Percentiles rank a stretch among this genome's conserved stretches.
These are phyloP conservation scores for Eimeria zaria DNA, from an alignment of 169 alveolate genomes.

Conservation along the genomic window DNA sequence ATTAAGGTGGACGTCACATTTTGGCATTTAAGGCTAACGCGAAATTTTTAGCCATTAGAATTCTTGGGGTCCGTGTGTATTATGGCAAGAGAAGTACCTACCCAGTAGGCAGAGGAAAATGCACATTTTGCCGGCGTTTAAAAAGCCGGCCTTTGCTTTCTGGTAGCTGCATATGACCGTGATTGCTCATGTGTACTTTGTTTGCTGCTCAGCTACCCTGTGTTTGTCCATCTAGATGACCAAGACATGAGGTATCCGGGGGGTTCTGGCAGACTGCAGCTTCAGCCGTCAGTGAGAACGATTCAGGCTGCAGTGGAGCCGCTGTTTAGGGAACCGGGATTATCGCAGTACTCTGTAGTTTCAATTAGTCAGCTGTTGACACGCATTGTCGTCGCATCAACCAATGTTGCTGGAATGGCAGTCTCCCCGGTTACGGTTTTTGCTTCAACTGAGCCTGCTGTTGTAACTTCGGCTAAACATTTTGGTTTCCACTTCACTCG, in stretches of 20 bases:
- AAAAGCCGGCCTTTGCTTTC: background rate
- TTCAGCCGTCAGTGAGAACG: conserved; percentile 74
- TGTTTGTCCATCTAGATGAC: conserved; percentile 70
- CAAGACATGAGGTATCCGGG: conserved; percentile 61
- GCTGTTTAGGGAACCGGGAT: conserved; percentile 59
- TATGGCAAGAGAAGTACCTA: background rate
- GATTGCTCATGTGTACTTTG: background rate
- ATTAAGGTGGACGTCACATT: background rate
- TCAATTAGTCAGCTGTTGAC: conserved; percentile 56
- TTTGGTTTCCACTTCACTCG: conserved; percentile 78
- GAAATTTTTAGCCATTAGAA: background rate
- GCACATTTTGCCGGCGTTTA: background rate
- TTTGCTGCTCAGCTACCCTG: conserved; percentile 55
- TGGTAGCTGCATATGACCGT: background rate
- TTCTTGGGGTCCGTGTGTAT: background rate
- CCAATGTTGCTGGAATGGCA: conserved; percentile 74
- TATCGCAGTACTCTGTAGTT: conserved; percentile 53
- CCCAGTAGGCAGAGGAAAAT: background rate
- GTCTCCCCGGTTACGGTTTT: conserved; percentile 58
- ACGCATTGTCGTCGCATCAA: conserved; percentile 64
- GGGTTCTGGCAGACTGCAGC: conserved; percentile 65
- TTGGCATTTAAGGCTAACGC: background rate
- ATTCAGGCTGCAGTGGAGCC: conserved; percentile 75
- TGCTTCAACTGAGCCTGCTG: conserved; percentile 61
- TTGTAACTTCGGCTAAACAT: conserved; percentile 67